Base-by-base conservation (phyloP, 805 yeast species). In the Metschnikowia bowlesiae region DNA sequence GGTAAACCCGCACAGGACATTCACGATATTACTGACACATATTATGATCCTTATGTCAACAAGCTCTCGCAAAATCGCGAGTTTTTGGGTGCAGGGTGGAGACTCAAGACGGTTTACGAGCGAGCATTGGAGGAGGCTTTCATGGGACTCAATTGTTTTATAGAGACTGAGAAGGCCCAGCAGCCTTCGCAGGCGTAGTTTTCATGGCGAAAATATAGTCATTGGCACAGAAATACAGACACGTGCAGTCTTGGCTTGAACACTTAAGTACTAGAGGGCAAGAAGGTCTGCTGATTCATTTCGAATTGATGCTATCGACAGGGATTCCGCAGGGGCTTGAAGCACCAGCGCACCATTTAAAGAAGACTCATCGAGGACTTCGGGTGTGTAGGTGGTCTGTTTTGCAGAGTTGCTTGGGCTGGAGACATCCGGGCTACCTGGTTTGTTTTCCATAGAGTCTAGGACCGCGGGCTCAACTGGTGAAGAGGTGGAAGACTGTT, bases 111-210 rank as follows among this genome's bases (percentile, higher is more conserved):
- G 32, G 90, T 87, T 16, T 88, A 85, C 62, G 82, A 83, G 56
- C 80, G 92, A 56, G 84, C 92, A 4, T 71, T 94, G 47, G 86
- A 87, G 51, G 94, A 87, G 57, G 97, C 98, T 6, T 92, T 91
- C 59, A 81, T 84, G 71, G 97, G 98, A 0, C 71, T 94, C 52
- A 91, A 89, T 13, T 90, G 97, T 65, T 78, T 85, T 51, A 79
- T 94, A 29, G 85, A 82, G 40, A 49, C 57, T 45, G 77, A 73
- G 48, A 71, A 71, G 56, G 38, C 44, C 3, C 43, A 28, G 44
- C 37, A 28, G 44, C 37, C 45, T 22, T 13, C 45, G 6, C 38
- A n/a, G 39, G 46, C 26, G n/a, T 33, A 34, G 8, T 32, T 10
- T 10, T 6, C 9, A 32, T 13, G 10, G 34, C 13, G 6, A 32